phyloP scores from a whole-genome alignment of 176 grass and related monocot genomes.

The Poa pratensis region DNA sequence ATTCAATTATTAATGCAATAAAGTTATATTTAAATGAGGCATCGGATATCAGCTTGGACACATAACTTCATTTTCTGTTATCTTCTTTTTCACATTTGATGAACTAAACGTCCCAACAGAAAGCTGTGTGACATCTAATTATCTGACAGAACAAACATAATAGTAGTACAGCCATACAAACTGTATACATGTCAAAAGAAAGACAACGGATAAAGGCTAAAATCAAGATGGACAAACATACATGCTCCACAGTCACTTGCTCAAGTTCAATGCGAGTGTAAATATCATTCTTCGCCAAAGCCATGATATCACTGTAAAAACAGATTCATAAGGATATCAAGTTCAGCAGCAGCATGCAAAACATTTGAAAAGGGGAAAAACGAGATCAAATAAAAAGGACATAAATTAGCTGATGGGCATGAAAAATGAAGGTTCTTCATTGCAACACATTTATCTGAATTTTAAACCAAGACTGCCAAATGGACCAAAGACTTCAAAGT shows the following conservation, averaged over 20 bases:
- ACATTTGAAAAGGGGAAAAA: not conserved
- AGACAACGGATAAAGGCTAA: not conserved
- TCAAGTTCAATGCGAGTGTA: constrained; percentile 69
- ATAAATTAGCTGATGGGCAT: not conserved
- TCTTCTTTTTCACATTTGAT: constrained; percentile 23
- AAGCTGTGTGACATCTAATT: not conserved
- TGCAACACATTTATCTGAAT: constrained; percentile 3
- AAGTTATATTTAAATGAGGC: not conserved
- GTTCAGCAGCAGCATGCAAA: not conserved
- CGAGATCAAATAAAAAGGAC: constrained; percentile 7
- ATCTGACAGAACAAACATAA: not conserved
- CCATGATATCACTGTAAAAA: constrained; percentile 73
- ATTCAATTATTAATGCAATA: constrained; percentile 32
- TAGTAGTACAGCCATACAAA: not conserved
- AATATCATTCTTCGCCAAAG: constrained; percentile 62
- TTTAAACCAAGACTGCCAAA: not conserved
- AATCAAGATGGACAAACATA: constrained; percentile 41
- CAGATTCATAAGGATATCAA: not conserved
- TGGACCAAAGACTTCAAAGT: not conserved
- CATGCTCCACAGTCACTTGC: constrained; percentile 58
- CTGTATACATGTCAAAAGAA: not conserved
- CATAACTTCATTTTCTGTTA: constrained; percentile 9
- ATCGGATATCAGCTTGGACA: constrained; percentile 3
- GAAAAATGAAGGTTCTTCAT: not conserved
- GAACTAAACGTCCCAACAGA: constrained; percentile 23